phyloP scores from a whole-genome alignment of 176 grass and related monocot genomes.

The Aegilops longissima region DNA sequence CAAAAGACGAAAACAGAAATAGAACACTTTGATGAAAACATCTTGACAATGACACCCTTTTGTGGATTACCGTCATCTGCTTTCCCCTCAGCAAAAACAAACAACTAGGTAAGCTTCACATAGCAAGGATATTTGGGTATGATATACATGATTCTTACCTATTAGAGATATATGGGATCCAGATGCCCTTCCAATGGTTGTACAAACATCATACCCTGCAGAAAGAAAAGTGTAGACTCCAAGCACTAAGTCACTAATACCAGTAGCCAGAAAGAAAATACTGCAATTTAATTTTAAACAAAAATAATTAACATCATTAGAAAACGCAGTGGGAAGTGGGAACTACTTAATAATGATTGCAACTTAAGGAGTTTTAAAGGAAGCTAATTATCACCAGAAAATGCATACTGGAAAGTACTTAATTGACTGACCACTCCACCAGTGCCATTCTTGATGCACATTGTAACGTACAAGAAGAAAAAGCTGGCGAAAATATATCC shows the following conservation, averaged over 20 bases:
- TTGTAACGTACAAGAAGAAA: background rate
- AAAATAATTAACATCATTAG: background rate
- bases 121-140: conserved; percentile 13
- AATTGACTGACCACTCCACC: background rate
- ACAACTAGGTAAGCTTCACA: conserved; percentile 11
- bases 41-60: conserved; percentile 79
- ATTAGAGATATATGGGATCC: conserved; percentile 62
- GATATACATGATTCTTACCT: conserved; percentile 45
- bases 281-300: background rate
- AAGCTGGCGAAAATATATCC: conserved; percentile 17
- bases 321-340: background rate
- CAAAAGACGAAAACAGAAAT: conserved; percentile 75
- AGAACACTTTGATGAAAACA: conserved; percentile 74
- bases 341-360: background rate
- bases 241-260: background rate
- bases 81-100: conserved; percentile 9
- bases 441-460: background rate
- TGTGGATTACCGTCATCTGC: conserved; percentile 72
- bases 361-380: conserved; percentile 5
- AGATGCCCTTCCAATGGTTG: conserved; percentile 55
- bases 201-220: conserved; percentile 89
- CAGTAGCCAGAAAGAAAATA: conserved; percentile 23
- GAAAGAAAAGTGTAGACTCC: conserved; percentile 17
- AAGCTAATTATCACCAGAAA: background rate
- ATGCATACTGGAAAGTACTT: background rate